These are phyloP conservation scores for Fonsecaea monophora DNA, from an alignment of 2,329 filamentous ascomycete genomes.

Conservation along the genomic window DNA sequence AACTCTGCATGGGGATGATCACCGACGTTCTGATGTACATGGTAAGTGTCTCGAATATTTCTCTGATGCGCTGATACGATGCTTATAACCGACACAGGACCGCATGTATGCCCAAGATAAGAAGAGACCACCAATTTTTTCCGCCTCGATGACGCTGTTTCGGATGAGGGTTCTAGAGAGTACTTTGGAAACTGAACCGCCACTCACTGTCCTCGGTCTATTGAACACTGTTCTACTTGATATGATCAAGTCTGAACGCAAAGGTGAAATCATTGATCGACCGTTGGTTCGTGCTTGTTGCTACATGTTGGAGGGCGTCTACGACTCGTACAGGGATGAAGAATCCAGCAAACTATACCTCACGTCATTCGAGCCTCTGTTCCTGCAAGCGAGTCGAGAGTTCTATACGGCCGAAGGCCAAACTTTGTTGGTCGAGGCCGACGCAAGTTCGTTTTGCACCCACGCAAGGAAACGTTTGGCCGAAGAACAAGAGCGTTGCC, in stretches of 20 bases:
- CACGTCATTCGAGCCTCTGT: constrained; percentile 79
- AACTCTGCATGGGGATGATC: constrained; percentile 90
- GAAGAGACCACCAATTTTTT: constrained; percentile 78
- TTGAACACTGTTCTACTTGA: constrained; percentile 84
- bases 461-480: constrained; percentile 75
- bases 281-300: constrained; percentile 80
- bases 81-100: constrained; percentile 60
- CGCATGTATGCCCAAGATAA: constrained; percentile 79
- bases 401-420: constrained; percentile 83
- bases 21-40: constrained; percentile 98
- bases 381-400: constrained; percentile 70
- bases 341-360: constrained; percentile 83
- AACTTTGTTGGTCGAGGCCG: constrained; percentile 74
- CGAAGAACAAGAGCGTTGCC: constrained; percentile 83
- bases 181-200: constrained; percentile 53
- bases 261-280: constrained; percentile 87
- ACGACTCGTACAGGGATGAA: constrained; percentile 78
- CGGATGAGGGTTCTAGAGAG: constrained; percentile 81
- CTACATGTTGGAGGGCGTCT: constrained; percentile 87
- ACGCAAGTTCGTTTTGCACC: constrained; percentile 81
- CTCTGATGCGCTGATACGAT: constrained; percentile 21
- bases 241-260: constrained; percentile 88
- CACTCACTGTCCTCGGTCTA: constrained; percentile 69
- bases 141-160: constrained; percentile 84
- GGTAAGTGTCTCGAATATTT: constrained; percentile 50